Evolutionary conservation across 2,329 filamentous ascomycete species (phyloP).

Genomic region (Kalaharituber pfeilii): DNA sequence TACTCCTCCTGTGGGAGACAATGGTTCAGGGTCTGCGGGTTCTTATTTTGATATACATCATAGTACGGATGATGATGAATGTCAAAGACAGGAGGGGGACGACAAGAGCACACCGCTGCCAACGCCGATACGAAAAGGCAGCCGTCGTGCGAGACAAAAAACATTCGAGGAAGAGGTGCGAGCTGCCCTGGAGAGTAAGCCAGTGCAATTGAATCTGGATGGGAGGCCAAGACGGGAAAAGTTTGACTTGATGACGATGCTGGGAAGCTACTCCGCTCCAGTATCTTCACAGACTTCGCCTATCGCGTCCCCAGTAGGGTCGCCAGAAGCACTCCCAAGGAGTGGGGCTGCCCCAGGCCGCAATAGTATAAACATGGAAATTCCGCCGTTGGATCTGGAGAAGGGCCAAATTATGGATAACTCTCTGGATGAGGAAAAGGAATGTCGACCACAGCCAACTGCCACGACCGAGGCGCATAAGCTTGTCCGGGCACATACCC

Average conservation of each 20-base stretch:
- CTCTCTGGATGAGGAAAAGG: not conserved
- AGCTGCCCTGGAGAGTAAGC: not conserved
- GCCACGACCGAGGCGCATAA: slow-evolving; percentile 15
- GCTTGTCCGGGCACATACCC: slow-evolving; percentile 17
- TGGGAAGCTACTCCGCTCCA: slow-evolving; percentile 16
- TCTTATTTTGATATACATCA: not conserved
- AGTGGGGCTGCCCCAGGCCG: not conserved
- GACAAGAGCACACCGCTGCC: not conserved
- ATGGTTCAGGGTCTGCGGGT: not conserved
- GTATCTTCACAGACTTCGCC: slow-evolving; percentile 13
- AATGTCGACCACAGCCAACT: slow-evolving; percentile 6
- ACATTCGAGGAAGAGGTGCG: not conserved
- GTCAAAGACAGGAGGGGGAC: not conserved
- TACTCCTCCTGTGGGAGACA: not conserved
- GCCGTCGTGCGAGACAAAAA: not conserved
- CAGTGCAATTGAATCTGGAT: not conserved
- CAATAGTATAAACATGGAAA: not conserved
- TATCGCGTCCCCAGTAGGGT: slow-evolving; percentile 2
- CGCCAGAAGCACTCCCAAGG: slow-evolving; percentile 1
- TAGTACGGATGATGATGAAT: not conserved
- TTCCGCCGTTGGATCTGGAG: slow-evolving; percentile 8
- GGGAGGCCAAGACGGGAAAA: not conserved
- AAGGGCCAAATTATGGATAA: not conserved
- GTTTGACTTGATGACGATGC: not conserved
- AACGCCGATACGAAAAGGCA: not conserved